Evolutionary conservation across 176 grass and related monocot species (phyloP).

Genomic region (Lolium perenne): DNA sequence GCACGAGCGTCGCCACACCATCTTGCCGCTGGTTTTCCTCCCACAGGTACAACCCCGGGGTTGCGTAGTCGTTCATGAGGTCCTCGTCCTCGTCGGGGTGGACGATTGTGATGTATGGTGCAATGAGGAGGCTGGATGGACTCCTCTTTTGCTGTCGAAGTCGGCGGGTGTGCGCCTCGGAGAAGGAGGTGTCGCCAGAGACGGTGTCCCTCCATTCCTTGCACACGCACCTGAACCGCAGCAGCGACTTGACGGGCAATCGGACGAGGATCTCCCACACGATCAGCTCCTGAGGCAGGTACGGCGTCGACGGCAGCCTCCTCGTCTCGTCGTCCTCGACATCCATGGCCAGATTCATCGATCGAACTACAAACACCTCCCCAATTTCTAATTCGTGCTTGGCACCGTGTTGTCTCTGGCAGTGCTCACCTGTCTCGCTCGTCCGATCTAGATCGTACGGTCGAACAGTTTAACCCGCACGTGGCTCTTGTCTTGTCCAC

Average conservation of each 20-base stretch:
- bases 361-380: not conserved
- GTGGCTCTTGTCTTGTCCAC: too few species aligned
- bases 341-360: not conserved
- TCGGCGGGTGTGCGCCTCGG: not conserved
- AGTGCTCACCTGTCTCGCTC: too few species aligned
- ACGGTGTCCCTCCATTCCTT: not conserved
- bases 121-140: not conserved
- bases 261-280: not conserved
- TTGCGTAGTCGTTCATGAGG: too few species aligned
- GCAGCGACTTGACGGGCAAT: not conserved
- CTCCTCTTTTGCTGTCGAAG: not conserved
- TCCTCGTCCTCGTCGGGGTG: not conserved
- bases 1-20: too few species aligned
- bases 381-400: too few species aligned
- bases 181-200: not conserved
- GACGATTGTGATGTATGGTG: not conserved
- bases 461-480: too few species aligned
- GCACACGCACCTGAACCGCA: constrained; percentile 6
- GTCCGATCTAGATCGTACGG: too few species aligned
- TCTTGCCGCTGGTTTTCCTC: not conserved
- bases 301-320: not conserved
- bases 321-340: not conserved
- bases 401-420: too few species aligned
- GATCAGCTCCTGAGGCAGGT: not conserved
- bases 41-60: not conserved